Evolutionary conservation across 495 filamentous ascomycete species (phyloP), one percentile per base, ranked within the genome.

Genomic region (Lophiotrema nucula): DNA sequence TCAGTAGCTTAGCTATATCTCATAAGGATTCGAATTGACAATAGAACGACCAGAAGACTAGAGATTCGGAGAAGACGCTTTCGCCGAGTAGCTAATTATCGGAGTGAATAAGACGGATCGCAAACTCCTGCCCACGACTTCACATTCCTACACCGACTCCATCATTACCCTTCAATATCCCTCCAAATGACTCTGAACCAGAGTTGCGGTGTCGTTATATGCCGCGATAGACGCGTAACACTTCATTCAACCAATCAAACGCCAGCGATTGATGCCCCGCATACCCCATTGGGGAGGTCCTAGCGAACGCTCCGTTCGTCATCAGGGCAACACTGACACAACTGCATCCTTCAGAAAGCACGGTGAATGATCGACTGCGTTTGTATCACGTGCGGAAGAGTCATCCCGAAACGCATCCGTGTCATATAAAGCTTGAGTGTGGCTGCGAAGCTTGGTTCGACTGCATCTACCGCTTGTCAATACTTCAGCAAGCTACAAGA

Each of bases 171-270:
- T 18, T 13, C 48, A 21, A 31, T 49, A 27, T 28, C 46, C 22
- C 6, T 22, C 22, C 43, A 35, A 35, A 3, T 4, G 24, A 12
- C 11, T 21, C 11, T 6, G 10, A 43, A 8, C 39, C 6, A 43
- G 10, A 12, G 11, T 12, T 23, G 26, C 44, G 18, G 4, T 16
- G 8, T 19, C 4, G 10, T 24, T 10, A 23, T 23, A 50, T 26
- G 11, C 2, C 16, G 2, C 47, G 8, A 37, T 21, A 2, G 6
- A n/a, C 4, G 15, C 38, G 5, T 3, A 2, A 16, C 15, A 8
- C 13, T 37, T 8, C 37, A n/a, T n/a, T n/a, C n/a, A 45, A 23
- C 55, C 55, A 58, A 58, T 58, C 46, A 58, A 15, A 41, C 5
- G 24, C 10, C 15, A 11, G 12, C 6, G 11, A 26, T 50, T 45